Evolutionary conservation across 768 basidiomycete species (phyloP).

Genomic region (Neoboletus brunneissimus): DNA sequence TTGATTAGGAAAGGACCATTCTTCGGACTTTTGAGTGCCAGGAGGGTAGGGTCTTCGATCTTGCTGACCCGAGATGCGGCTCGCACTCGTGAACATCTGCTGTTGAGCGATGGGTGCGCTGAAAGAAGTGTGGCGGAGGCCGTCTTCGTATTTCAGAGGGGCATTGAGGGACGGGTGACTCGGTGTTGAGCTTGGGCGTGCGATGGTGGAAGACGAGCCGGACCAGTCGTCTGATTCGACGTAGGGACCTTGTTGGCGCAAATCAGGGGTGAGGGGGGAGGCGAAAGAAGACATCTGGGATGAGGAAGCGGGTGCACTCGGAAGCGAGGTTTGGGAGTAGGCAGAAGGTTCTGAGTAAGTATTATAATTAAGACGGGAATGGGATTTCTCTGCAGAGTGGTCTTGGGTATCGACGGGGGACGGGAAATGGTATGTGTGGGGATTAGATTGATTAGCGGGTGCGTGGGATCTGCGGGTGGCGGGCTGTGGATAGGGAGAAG

Average conservation of each 20-base stretch:
- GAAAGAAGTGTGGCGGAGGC: conserved; percentile 66
- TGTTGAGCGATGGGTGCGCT: conserved; percentile 54
- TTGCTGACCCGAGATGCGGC: conserved; percentile 70
- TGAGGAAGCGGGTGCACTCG: conserved; percentile 51
- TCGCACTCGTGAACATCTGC: conserved; percentile 63
- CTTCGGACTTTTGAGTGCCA: conserved; percentile 56
- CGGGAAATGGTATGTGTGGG: conserved; percentile 59
- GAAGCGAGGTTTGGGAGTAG: conserved; percentile 48
- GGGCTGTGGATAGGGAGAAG: conserved; percentile 56
- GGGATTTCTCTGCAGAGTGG: conserved; percentile 37
- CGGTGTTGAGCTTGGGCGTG: conserved; percentile 67
- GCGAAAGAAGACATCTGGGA: conserved; percentile 50
- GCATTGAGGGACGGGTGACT: conserved; percentile 50
- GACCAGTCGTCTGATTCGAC: conserved; percentile 57
- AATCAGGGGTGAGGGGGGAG: conserved; percentile 46
- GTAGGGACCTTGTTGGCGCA: conserved; percentile 41
- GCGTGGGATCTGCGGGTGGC: conserved; percentile 47
- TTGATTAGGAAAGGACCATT: conserved; percentile 65
- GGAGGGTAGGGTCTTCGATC: conserved; percentile 53
- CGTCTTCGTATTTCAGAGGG: conserved; percentile 68
- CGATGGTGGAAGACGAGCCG: conserved; percentile 51
- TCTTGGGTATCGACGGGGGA: conserved; percentile 39
- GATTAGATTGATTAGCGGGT: conserved; percentile 37
- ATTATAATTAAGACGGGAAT: conserved; percentile 38
- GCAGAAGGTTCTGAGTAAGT: conserved; percentile 45